Evolutionary conservation across 208 protist species (phyloP).

Genomic region (Acanthamoeba royreba): DNA sequence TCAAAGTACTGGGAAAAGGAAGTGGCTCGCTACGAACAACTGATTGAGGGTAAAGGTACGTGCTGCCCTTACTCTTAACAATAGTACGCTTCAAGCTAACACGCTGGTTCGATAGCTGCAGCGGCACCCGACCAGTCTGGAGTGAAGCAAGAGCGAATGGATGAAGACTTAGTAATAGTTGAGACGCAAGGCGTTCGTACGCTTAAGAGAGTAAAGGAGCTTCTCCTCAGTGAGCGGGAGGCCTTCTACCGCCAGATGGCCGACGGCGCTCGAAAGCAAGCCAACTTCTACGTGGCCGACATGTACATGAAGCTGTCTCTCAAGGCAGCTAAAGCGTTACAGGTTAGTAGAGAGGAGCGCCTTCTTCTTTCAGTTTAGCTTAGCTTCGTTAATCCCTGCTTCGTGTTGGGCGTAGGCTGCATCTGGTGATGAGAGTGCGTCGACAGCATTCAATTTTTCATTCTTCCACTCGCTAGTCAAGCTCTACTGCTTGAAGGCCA

Average conservation of each 20-base stretch:
- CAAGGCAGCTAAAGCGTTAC: conserved; percentile 57
- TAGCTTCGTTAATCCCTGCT: too few relatives aligned
- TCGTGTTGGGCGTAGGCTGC: too few relatives aligned
- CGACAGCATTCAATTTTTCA: conserved; percentile 58
- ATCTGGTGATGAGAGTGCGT: not conserved
- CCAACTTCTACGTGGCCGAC: conserved; percentile 73
- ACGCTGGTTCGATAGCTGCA: not conserved
- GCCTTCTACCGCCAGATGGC: conserved; percentile 65
- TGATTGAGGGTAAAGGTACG: not conserved
- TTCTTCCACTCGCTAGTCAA: conserved; percentile 74
- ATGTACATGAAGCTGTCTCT: conserved; percentile 71
- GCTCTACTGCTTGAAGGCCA: conserved; percentile 71
- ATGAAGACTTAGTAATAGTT: conserved; percentile 14
- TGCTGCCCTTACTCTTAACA: too few relatives aligned
- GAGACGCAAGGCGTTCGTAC: not conserved
- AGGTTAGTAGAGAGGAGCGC: not conserved
- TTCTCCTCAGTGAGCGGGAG: conserved; percentile 54
- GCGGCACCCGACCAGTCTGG: not conserved
- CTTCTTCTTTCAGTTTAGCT: not conserved
- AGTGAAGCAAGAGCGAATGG: not conserved
- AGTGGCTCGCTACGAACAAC: not conserved
- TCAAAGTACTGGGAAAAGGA: not conserved
- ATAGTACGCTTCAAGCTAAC: too few relatives aligned
- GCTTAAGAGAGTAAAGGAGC: conserved; percentile 53
- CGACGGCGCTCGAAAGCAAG: conserved; percentile 70